Evolutionary conservation across 257 asterid genomes (phyloP).

Genomic region (Capsicum baccatum): DNA sequence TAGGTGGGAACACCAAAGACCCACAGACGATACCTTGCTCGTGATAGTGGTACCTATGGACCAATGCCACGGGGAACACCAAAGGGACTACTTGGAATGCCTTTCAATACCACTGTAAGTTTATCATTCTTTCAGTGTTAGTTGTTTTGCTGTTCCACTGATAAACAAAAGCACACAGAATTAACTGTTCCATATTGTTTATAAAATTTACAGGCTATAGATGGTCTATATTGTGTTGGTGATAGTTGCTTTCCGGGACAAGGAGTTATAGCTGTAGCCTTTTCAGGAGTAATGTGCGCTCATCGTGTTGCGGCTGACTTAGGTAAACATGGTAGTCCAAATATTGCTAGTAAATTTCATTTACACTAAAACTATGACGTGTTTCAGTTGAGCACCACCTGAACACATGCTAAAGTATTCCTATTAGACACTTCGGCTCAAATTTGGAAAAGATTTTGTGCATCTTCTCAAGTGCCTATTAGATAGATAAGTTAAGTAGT

Average conservation of each 20-base stretch:
- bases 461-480: neutral
- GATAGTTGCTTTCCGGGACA: slow-evolving; percentile 99
- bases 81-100: slow-evolving; percentile 94
- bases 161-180: neutral
- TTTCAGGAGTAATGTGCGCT: slow-evolving; percentile 99
- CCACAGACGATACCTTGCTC: slow-evolving; percentile 91
- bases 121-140: neutral
- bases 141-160: slow-evolving; percentile 6
- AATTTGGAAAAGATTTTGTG: neutral
- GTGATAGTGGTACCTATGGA: slow-evolving; percentile 96
- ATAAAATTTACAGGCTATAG: slow-evolving; percentile 61
- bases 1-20: slow-evolving; percentile 99
- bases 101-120: slow-evolving; percentile 94
- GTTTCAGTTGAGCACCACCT: neutral
- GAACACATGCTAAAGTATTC: neutral
- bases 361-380: neutral
- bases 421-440: neutral
- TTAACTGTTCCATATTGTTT: slow-evolving; percentile 32
- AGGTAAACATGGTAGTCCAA: slow-evolving; percentile 51
- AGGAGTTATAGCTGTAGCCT: slow-evolving; percentile 98
- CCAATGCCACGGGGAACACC: slow-evolving; percentile 90
- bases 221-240: slow-evolving; percentile 95
- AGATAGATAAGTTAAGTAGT: neutral
- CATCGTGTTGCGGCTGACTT: slow-evolving; percentile 96
- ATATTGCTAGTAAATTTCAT: neutral